Conservation (phyloP, 2,329 filamentous ascomycete genomes). For the Epichloe uncinata region DNA sequence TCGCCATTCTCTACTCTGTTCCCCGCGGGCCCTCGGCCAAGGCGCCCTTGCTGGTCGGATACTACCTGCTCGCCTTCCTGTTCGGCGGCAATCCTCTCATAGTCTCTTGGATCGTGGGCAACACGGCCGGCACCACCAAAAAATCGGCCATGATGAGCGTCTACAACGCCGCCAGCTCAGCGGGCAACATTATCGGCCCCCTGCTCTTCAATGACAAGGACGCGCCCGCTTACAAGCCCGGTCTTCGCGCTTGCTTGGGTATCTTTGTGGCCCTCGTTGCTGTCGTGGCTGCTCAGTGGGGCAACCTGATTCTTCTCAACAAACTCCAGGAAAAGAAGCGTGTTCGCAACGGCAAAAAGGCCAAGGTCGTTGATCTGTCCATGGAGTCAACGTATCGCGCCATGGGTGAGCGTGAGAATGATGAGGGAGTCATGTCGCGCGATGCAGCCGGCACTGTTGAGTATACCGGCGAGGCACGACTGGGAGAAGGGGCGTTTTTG, state of each 20-base stretch:
- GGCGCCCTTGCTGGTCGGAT: conserved; percentile 38
- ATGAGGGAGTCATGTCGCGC: conserved; percentile 5
- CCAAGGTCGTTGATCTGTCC: conserved; percentile 43
- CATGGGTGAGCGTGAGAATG: conserved; percentile 5
- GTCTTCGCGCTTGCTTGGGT: conserved; percentile 40
- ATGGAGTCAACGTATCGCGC: conserved; percentile 41
- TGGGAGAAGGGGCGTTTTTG: conserved; percentile 38
- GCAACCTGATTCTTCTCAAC: conserved; percentile 42
- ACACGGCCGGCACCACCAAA: conserved; percentile 55
- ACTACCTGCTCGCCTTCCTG: conserved; percentile 53
- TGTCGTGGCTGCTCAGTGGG: conserved; percentile 39
- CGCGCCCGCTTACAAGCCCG: conserved; percentile 44
- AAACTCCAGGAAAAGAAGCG: conserved; percentile 39
- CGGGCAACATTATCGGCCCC: conserved; percentile 55
- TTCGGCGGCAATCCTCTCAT: conserved; percentile 54
- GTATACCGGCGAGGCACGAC: conserved; percentile 5
- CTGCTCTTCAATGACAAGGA: conserved; percentile 45
- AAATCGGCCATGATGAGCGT: conserved; percentile 50
- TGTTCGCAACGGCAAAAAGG: conserved; percentile 46
- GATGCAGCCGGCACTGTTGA: conserved; percentile 15
- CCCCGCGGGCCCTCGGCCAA: conserved; percentile 26
- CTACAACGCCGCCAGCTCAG: conserved; percentile 47
- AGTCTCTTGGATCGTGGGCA: conserved; percentile 55
- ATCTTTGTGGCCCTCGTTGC: conserved; percentile 40
- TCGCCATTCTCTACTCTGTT: conserved; percentile 41